phyloP scores from a whole-genome alignment of 139 green algal species.

The Trebouxia sp. region DNA sequence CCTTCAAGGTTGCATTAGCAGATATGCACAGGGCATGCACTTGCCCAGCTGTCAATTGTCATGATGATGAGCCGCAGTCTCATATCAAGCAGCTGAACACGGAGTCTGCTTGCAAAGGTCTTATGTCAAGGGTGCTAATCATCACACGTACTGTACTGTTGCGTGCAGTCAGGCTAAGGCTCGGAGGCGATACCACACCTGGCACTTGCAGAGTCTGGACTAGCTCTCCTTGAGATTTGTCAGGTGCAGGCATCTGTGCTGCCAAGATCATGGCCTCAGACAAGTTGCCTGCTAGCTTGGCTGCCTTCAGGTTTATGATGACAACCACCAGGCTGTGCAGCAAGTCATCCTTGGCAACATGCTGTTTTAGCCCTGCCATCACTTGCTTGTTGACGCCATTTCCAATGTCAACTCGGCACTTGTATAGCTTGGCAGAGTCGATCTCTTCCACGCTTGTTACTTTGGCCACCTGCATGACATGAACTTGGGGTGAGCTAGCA shows the following conservation, averaged over 20 bases:
- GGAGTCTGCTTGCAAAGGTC: no score
- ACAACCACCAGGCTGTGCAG: slow-evolving; percentile 32
- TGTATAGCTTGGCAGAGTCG: slow-evolving; percentile 60
- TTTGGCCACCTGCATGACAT: slow-evolving; percentile 39
- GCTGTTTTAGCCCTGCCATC: slow-evolving; percentile 33
- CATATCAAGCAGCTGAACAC: no score
- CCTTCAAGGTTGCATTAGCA: no score
- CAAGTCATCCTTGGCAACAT: slow-evolving; percentile 22
- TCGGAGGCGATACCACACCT: no score
- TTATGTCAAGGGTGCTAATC: no score
- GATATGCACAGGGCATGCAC: no score
- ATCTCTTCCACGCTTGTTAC: slow-evolving; percentile 39
- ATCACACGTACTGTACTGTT: no score
- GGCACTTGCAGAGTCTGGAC: not conserved
- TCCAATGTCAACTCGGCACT: slow-evolving; percentile 47
- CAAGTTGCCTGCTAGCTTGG: slow-evolving; percentile 40
- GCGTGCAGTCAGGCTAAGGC: no score
- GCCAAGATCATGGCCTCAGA: slow-evolving; percentile 46
- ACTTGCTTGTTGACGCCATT: slow-evolving; percentile 42
- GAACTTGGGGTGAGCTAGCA: not conserved
- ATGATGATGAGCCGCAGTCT: no score
- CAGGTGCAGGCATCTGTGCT: slow-evolving; percentile 18
- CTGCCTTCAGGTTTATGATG: slow-evolving; percentile 45
- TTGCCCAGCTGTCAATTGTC: no score
- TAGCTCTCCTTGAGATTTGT: not conserved